Base-by-base conservation (phyloP, 305 asterid species). In the Fraxinus nigra region DNA sequence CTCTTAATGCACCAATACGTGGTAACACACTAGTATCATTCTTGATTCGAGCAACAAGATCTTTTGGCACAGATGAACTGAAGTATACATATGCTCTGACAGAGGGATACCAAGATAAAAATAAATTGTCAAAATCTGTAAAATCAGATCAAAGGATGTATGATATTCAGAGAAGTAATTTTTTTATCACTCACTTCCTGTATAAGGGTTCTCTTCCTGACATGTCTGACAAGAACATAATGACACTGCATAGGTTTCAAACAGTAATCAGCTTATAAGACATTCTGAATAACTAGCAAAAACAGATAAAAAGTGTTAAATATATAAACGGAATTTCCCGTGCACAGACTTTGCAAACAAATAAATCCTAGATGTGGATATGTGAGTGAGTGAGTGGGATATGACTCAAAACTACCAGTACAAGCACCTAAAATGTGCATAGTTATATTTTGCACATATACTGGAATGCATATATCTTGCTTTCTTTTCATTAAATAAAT, bases 161-260 rank as follows among this genome's bases (percentile, higher is more conserved):
- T 43, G 65, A 70, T 56, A 56, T 75, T 20, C 5, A 56, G 77
- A 82, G 46, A 75, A 77, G 5, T 78, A 81, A 78, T 48, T 48
- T 81, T 81, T 81, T 76, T n/a, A 67, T 79, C 40, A 63, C 95
- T 51, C 92, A 97, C 99, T 93, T 94, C 87, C 87, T 93, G 89
- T 97, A 97, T 81, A 97, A 84, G 75, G 99, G 99, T 87, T 97
- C 98, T 91, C 99, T 93, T 89, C 99, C 98, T 11, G 99, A 97
- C 99, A 97, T 97, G 90, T 97, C 99, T 30, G 98, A 97, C 88
- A 97, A 88, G 92, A 97, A 93, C 98, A 94, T 93, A 86, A 94
- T 90, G 51, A 97, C 86, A 83, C 99, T 97, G 99, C 82, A 87
- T 85, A 79, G 78, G 76, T 85, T 59, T 75, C 33, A 81, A 83